A percentile compares a stretch with the other conserved stretches of the same genome.
Evolutionary conservation across 768 basidiomycete genomes (phyloP).

Genomic region (Panellus pusillus): DNA sequence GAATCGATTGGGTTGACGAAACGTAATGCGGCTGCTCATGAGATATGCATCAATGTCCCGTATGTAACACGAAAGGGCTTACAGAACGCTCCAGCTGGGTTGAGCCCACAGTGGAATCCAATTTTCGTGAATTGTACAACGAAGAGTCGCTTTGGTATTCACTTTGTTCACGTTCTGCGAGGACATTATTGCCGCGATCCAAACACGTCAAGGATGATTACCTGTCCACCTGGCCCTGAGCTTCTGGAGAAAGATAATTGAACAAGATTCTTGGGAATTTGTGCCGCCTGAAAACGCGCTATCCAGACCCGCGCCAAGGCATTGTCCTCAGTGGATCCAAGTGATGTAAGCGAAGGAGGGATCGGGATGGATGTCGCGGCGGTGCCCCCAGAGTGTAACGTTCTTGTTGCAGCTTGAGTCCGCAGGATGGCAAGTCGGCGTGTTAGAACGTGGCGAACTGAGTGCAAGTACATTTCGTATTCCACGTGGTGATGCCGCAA

Average conservation of each 20-base stretch:
- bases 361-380: constrained; percentile 28
- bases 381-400: too few relatives aligned
- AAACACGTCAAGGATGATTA: constrained; percentile 24
- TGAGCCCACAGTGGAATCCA: constrained; percentile 77
- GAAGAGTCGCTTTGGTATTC: constrained; percentile 76
- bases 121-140: constrained; percentile 53
- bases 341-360: constrained; percentile 41
- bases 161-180: constrained; percentile 83
- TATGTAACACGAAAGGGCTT: not conserved
- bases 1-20: constrained; percentile 64
- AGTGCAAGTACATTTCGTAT: too few relatives aligned
- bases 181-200: not conserved
- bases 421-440: too few relatives aligned
- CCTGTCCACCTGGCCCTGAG: constrained; percentile 86
- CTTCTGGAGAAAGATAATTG: constrained; percentile 73
- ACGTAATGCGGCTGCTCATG: constrained; percentile 58
- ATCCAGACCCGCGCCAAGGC: constrained; percentile 58
- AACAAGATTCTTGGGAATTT: constrained; percentile 53
- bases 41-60: not conserved
- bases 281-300: constrained; percentile 40
- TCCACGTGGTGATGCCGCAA: too few relatives aligned
- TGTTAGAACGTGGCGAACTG: too few relatives aligned
- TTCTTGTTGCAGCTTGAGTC: too few relatives aligned
- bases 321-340: constrained; percentile 42
- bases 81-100: constrained; percentile 49